Evolutionary conservation across 306 rosid species (phyloP).

Genomic region (Prunus fruticosa): DNA sequence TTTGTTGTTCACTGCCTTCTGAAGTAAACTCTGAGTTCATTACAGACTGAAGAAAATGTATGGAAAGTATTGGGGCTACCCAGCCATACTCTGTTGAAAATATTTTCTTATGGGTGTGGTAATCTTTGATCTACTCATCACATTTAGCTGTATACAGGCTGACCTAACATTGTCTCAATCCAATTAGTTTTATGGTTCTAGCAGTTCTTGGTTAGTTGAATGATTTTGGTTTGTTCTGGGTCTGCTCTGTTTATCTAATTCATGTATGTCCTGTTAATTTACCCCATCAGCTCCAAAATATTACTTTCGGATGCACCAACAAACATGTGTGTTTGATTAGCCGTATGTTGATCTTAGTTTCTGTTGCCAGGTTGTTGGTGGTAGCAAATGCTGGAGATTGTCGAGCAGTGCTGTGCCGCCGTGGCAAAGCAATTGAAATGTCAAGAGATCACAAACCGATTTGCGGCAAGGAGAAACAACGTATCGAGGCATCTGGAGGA

Average conservation of each 20-base stretch:
- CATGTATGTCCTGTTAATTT: too few relatives aligned
- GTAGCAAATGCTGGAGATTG: conserved; percentile 97
- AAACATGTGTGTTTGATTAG: background rate
- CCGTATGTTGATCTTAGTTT: conserved; percentile 30
- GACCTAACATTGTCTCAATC: background rate
- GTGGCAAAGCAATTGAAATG: conserved; percentile 90
- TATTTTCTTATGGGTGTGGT: background rate
- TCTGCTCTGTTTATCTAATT: background rate
- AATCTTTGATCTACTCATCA: background rate
- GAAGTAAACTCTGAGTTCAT: background rate
- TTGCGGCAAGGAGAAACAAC: conserved; percentile 59
- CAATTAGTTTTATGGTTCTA: background rate
- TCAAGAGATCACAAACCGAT: conserved; percentile 85
- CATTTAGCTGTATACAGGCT: background rate
- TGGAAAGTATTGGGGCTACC: background rate
- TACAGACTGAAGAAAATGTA: background rate
- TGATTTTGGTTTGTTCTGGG: background rate
- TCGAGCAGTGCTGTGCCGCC: conserved; percentile 83
- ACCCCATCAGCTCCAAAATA: background rate
- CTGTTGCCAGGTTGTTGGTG: conserved; percentile 59
- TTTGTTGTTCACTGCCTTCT: background rate
- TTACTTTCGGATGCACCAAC: background rate
- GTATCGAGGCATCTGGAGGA: conserved; percentile 81
- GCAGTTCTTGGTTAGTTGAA: background rate
- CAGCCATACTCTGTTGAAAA: conserved; percentile 3